phyloP scores from a whole-genome alignment of 495 filamentous ascomycete genomes.

The Penicillium arizonense region DNA sequence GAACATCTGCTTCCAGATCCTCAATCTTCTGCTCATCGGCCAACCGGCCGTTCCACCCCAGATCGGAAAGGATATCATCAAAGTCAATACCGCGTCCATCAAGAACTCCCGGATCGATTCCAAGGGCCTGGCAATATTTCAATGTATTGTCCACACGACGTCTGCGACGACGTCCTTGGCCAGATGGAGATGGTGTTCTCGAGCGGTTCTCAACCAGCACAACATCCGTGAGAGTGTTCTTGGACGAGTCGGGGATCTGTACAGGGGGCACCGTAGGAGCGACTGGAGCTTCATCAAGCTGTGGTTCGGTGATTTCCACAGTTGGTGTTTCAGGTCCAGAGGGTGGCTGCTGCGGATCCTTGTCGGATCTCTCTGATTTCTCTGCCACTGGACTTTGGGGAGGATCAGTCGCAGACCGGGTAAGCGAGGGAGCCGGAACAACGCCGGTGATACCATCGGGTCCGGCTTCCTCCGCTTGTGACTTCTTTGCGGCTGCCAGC shows the following conservation, averaged over 20 bases:
- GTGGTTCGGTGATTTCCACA: constrained; percentile 39
- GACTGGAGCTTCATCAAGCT: constrained; percentile 22
- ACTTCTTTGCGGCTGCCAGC: constrained; percentile 49
- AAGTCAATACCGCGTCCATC: constrained; percentile 70
- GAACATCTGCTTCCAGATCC: constrained; percentile 76
- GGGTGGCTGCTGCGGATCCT: constrained; percentile 5
- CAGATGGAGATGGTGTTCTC: constrained; percentile 39
- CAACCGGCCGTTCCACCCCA: constrained; percentile 83
- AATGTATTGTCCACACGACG: constrained; percentile 70
- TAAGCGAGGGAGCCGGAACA: constrained; percentile 67
- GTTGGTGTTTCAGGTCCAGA: constrained; percentile 30
- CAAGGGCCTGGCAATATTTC: constrained; percentile 75
- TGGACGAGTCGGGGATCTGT: constrained; percentile 28
- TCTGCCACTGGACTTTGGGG: constrained; percentile 18
- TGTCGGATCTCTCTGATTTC: constrained; percentile 8
- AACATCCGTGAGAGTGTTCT: constrained; percentile 32
- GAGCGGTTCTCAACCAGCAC: constrained; percentile 26
- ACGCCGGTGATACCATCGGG: constrained; percentile 87
- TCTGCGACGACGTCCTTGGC: constrained; percentile 53
- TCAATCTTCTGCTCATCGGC: constrained; percentile 72
- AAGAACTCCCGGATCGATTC: constrained; percentile 67
- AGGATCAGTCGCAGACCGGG: constrained; percentile 31
- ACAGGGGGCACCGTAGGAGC: constrained; percentile 31
- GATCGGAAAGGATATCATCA: constrained; percentile 76
- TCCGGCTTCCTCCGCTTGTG: constrained; percentile 54